phyloP scores from a whole-genome alignment of 768 basidiomycete genomes.

The Megacollybia marginata region DNA sequence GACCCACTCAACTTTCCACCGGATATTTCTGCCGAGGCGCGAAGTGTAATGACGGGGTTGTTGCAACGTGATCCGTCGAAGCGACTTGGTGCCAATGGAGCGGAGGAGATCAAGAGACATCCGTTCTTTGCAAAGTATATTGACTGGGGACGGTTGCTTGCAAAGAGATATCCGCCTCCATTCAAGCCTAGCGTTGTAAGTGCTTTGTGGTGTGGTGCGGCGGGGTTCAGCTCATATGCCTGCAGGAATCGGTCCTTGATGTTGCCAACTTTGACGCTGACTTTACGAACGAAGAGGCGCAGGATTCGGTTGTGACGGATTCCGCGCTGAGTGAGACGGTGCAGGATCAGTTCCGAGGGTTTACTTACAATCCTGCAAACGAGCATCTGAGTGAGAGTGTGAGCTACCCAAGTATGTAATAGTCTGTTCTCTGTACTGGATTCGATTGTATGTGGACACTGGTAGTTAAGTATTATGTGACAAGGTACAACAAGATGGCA shows the following conservation, averaged over 20 bases:
- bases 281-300: conserved; percentile 91
- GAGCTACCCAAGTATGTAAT: conserved; percentile 46
- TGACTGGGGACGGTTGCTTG: conserved; percentile 85
- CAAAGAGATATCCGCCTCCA: conserved; percentile 94
- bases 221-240: conserved; percentile 2
- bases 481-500: too few species aligned
- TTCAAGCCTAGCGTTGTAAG: conserved; percentile 96
- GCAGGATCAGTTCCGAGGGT: conserved; percentile 91
- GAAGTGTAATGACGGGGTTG: conserved; percentile 81
- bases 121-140: conserved; percentile 93
- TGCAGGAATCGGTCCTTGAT: conserved; percentile 86
- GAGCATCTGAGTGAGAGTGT: conserved; percentile 83
- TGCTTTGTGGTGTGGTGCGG: conserved; percentile 6
- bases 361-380: conserved; percentile 82
- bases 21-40: conserved; percentile 84
- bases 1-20: conserved; percentile 90
- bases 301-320: conserved; percentile 94
- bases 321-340: conserved; percentile 91
- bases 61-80: conserved; percentile 82
- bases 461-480: too few species aligned
- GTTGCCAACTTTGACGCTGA: conserved; percentile 97
- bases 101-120: conserved; percentile 93
- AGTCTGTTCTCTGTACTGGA: not conserved
- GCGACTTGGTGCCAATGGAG: conserved; percentile 88
- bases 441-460: not conserved